phyloP scores from a whole-genome alignment of 495 filamentous ascomycete genomes.

The Bacidia rubella region DNA sequence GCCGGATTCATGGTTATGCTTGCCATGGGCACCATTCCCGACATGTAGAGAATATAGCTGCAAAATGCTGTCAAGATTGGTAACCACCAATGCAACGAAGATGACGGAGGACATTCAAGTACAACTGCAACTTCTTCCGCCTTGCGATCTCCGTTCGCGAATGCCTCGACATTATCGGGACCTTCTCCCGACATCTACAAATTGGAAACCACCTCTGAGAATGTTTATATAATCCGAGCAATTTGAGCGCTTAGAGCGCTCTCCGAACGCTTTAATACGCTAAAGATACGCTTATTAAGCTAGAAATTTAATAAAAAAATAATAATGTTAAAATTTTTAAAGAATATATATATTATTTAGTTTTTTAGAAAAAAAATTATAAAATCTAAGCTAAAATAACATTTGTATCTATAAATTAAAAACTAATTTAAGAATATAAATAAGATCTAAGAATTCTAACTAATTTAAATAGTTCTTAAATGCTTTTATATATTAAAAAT shows the following conservation, averaged over 20 bases:
- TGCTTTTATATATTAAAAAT: not conserved
- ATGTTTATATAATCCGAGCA: not conserved
- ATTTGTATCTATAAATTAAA: not conserved
- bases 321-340: not conserved
- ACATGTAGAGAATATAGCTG: no score
- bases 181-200: not conserved
- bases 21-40: no score
- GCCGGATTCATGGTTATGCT: no score
- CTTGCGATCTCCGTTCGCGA: not conserved
- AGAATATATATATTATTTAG: not conserved
- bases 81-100: no score
- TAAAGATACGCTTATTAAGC: not conserved
- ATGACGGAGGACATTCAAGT: no score
- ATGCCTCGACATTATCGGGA: not conserved
- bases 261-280: no score
- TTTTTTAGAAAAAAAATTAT: not conserved
- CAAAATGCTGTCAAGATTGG: no score
- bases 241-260: not conserved
- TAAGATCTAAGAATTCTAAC: not conserved
- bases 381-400: no score
- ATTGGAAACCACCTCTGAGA: not conserved
- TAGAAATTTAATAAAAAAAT: not conserved
- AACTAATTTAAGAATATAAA: not conserved
- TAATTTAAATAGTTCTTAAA: conserved; percentile 2
- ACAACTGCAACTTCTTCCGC: not conserved